Base-by-base conservation (phyloP, 202 grass and related monocot genomes). In the Eragrostis tef region DNA sequence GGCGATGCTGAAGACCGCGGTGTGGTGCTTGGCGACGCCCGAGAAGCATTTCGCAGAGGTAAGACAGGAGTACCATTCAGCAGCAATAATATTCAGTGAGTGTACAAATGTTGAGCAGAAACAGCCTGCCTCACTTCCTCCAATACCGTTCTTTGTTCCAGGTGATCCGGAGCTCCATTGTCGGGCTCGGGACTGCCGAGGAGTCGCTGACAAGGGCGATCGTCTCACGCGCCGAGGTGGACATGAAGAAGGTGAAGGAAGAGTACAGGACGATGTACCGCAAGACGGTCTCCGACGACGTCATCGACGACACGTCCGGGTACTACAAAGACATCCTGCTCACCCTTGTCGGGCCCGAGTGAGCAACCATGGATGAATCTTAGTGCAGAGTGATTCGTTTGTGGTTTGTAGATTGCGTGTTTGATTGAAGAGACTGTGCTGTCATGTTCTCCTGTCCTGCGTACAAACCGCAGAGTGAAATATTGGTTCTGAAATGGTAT, bases 21-120 rank as follows among this genome's bases (percentile, higher is more conserved):
- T 95, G 9, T 80, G 79, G 88, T 98, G 92, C 85, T 17, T 95
- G 61, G 79, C 72, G 10, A 85, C 87, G 26, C 96, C 92, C 12
- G 92, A 95, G 79, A 98, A 90, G 71, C 90, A 95, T 50, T 98
- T 93, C 34, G 83, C 96, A 5, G 88, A 95, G 90, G 90, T 95
- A n/a, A 84, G 87, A 7, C 8, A 54, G 69, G 3, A 16, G 3
- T 13, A 2, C 25, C 22, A 39, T 39, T 39, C 13, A 9, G 14
- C 13, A 57, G 48, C n/a, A n/a, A n/a, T n/a, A n/a, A n/a, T n/a
- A n/a, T n/a, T n/a, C n/a, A n/a, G n/a, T n/a, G n/a, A n/a, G n/a
- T n/a, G n/a, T n/a, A n/a, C n/a, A n/a, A 11, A 9, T 25, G 7
- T 17, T 7, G 20, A 60, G 25, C 24, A 60, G 8, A 4, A 31